Conservation (phyloP, 106 monocot genomes). For the Acorus gramineus region DNA sequence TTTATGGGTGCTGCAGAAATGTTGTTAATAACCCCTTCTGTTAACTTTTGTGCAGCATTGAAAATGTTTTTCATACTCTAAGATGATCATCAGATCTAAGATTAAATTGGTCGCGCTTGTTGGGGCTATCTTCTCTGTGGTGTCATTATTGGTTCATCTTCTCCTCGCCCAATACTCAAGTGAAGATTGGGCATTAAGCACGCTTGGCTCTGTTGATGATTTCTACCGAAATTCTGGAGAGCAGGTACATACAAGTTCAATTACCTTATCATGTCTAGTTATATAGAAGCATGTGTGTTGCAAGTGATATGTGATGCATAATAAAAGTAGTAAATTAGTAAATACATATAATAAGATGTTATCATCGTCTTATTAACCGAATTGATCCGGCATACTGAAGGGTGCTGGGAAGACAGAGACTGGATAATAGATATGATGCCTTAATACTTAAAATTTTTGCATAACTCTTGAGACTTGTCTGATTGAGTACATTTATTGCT, state of each 20-base stretch:
- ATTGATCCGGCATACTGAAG: no score
- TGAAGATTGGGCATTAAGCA: slow-evolving; percentile 36
- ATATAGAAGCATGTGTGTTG: no score
- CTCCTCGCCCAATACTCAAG: slow-evolving; percentile 53
- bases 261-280: no score
- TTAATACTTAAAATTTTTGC: no score
- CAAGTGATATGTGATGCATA: no score
- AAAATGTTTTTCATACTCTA: slow-evolving; percentile 8
- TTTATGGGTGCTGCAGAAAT: background rate
- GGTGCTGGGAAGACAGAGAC: no score
- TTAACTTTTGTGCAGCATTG: background rate
- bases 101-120: slow-evolving; percentile 54
- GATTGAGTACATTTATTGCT: no score
- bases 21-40: background rate
- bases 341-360: no score
- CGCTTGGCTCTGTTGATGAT: slow-evolving; percentile 22
- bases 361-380: no score
- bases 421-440: no score
- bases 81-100: slow-evolving; percentile 65
- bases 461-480: no score
- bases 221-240: slow-evolving; percentile 21
- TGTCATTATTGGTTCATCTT: slow-evolving; percentile 59
- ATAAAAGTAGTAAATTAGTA: no score
- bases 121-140: slow-evolving; percentile 49
- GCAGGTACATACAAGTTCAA: slow-evolving; percentile 12